Base-by-base conservation (phyloP, 805 yeast species). In the Kluyveromyces aestuarii region DNA sequence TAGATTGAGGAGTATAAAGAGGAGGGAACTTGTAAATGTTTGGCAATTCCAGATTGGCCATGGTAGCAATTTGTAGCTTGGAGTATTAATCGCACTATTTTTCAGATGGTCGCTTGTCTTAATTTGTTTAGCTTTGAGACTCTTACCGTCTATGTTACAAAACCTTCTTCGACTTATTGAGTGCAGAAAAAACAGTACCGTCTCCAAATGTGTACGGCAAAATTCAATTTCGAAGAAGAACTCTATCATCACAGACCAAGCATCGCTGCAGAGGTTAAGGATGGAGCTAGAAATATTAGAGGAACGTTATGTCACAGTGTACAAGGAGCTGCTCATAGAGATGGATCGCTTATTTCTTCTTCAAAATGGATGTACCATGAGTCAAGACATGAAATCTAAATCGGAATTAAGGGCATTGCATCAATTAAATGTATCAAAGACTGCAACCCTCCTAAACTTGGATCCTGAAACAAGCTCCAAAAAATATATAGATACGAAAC, bases 1-100 rank as follows among this genome's bases (percentile, higher is more conserved):
- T 90, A 19, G 93, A 89, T 67, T 91, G 99, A 52, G 80, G 75
- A 8, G 98, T 93, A 69, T 81, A 91, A 55, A 91, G 79, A 0
- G 99, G 99, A 6, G 97, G 97, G 64, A 89, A 91, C 37, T 79
- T 72, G 58, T 81, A 80, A 17, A 82, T 80, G 4, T 74, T 63
- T 6, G 87, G 85, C 47, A 70, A 33, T 18, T 41, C 19, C 21
- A 41, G 21, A 10, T 30, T 30, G 14, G 35, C 35, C 35, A 30
- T 30, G 7, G 35, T 30, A 30, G 4, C 7, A 13, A 30, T 5
- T 5, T 30, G 14, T 30, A 21, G 25, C 25, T 21, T 21, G 25
- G 6, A 21, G 3, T 4, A 21, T 21, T 21, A 6, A 21, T 21
- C 25, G 6, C 25, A 21, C 25, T 21, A 6, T 4, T 4, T 21